These are phyloP conservation scores for Cytospora chrysosperma DNA, from an alignment of 2,329 filamentous ascomycete species.

Conservation along the genomic window DNA sequence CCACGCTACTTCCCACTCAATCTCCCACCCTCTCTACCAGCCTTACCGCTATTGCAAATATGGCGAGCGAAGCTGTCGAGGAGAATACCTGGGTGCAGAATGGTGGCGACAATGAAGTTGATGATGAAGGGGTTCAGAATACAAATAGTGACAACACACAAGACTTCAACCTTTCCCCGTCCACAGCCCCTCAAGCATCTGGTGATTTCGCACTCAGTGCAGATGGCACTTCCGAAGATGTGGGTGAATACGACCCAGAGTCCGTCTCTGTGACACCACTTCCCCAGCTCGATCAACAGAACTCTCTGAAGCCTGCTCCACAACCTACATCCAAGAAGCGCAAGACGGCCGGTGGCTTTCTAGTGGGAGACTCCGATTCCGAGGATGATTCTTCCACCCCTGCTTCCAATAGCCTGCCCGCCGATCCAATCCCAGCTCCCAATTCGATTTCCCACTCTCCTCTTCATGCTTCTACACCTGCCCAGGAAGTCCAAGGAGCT, in stretches of 20 bases:
- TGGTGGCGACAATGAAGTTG: conserved; percentile 55
- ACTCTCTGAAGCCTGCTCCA: conserved; percentile 30
- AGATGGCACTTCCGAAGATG: conserved; percentile 49
- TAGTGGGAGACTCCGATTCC: conserved; percentile 60
- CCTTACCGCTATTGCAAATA: conserved; percentile 19
- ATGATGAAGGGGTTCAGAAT: conserved; percentile 40
- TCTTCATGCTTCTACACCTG: conserved; percentile 25
- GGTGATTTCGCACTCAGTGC: conserved; percentile 46
- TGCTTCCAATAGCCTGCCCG: conserved; percentile 27
- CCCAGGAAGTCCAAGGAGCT: conserved; percentile 32
- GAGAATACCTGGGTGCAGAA: conserved; percentile 51
- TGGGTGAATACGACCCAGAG: conserved; percentile 58
- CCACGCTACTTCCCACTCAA: conserved; percentile 2
- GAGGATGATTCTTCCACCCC: conserved; percentile 45
- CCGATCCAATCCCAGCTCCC: conserved; percentile 23
- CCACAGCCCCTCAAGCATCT: conserved; percentile 45
- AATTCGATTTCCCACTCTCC: conserved; percentile 25
- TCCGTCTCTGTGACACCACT: conserved; percentile 44
- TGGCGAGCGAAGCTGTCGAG: conserved; percentile 23
- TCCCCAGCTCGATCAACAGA: conserved; percentile 15
- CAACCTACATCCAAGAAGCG: conserved; percentile 51
- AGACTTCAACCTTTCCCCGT: conserved; percentile 44
- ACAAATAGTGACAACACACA: conserved; percentile 52
- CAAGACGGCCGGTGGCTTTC: conserved; percentile 59
- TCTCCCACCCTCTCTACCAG: background rate